These are phyloP conservation scores for Moesziomyces sp. DNA, from an alignment of 1,284 basidiomycete species.

Conservation along the genomic window DNA sequence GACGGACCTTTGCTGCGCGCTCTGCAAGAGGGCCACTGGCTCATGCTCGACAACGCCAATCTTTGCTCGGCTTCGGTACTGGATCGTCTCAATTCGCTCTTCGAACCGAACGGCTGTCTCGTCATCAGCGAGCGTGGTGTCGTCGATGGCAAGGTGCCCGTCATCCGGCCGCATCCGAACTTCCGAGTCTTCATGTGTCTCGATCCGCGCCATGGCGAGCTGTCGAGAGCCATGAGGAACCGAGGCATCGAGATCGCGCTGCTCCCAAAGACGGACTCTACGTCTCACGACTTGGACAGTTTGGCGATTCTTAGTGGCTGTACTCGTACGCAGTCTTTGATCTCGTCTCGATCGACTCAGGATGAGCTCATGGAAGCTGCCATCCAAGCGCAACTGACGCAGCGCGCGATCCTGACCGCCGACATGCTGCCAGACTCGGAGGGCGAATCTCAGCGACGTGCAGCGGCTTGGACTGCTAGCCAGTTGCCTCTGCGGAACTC, in stretches of 20 bases:
- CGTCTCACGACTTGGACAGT: constrained; percentile 26
- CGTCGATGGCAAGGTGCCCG: constrained; percentile 79
- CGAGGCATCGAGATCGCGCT: constrained; percentile 85
- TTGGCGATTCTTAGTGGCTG: constrained; percentile 19
- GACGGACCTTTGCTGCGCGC: constrained; percentile 93
- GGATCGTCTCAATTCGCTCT: constrained; percentile 95
- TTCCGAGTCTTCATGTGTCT: constrained; percentile 96
- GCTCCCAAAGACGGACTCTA: constrained; percentile 13
- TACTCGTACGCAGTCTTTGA: neutral
- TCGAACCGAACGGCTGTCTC: constrained; percentile 84
- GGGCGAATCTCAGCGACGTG: constrained; percentile 3
- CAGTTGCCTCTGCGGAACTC: constrained; percentile 29
- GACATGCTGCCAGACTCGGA: neutral
- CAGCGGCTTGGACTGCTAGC: constrained; percentile 23
- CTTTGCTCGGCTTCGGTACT: constrained; percentile 94
- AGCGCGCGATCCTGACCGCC: constrained; percentile 15
- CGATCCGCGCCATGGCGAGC: constrained; percentile 88
- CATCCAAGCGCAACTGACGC: constrained; percentile 16
- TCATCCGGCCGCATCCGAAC: constrained; percentile 82
- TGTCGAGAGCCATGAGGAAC: constrained; percentile 98
- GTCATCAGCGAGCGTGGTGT: constrained; percentile 90
- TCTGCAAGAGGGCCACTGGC: constrained; percentile 87
- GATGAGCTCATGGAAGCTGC: constrained; percentile 32
- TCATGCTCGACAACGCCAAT: constrained; percentile 92
- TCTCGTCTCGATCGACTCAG: constrained; percentile 5